phyloP scores from a whole-genome alignment of 2,329 filamentous ascomycete species.

The Arthrobotrys pseudoclavata region DNA sequence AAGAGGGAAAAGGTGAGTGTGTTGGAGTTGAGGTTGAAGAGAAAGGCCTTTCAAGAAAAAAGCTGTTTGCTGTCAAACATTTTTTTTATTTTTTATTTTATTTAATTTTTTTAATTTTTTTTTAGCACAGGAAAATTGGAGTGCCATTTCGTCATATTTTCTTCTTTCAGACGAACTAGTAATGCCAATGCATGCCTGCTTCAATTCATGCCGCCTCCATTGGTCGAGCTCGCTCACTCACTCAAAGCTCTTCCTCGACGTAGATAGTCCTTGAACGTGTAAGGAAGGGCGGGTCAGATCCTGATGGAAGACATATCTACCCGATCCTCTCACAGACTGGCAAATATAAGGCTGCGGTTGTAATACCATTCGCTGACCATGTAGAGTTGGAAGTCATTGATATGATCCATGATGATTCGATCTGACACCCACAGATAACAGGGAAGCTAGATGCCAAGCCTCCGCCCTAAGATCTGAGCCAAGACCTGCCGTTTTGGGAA shows the following conservation, averaged over 20 bases:
- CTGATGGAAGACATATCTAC: no score
- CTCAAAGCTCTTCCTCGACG: background rate
- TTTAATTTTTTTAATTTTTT: conserved; percentile 3
- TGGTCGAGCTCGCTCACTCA: conserved; percentile 5
- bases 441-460: background rate
- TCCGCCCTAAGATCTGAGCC: background rate
- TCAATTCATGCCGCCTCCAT: conserved; percentile 7
- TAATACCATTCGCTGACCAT: no score
- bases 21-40: conserved; percentile 28
- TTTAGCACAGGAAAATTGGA: conserved; percentile 7
- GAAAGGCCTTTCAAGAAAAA: conserved; percentile 28
- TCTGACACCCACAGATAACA: background rate
- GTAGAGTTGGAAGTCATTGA: no score
- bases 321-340: no score
- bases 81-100: conserved; percentile 42
- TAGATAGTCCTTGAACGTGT: no score
- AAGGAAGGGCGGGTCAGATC: no score
- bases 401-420: conserved; percentile 13
- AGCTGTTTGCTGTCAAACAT: conserved; percentile 38
- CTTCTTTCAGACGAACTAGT: conserved; percentile 23
- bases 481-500: background rate
- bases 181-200: conserved; percentile 32
- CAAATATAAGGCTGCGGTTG: no score
- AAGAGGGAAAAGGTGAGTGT: conserved; percentile 4
- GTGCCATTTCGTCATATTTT: conserved; percentile 55